Base-by-base conservation (phyloP, 148 eudicot genomes). In the Chenopodium suecicum region DNA sequence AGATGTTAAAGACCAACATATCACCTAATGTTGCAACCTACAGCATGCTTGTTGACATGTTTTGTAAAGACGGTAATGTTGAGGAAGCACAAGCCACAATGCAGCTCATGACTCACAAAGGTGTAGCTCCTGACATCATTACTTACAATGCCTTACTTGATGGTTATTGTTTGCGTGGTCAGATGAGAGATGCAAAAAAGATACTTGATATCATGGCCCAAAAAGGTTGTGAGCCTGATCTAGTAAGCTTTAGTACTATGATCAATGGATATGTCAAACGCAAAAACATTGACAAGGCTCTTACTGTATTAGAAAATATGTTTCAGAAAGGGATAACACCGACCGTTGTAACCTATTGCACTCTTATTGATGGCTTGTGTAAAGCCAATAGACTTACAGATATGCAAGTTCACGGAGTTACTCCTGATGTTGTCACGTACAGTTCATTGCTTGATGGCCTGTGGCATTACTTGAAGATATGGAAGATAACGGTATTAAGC, bases 151-250 rank as follows among this genome's bases (percentile, higher is more conserved):
- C 62, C 0, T 78, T 82, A 32, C 19, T 82, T 0, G 81, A 82
- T 77, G 84, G 84, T 7, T 82, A 60, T 78, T 82, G 84, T 62
- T 46, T 77, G 52, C 67, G 60, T 14, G 84, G 84, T 27, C 72
- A 71, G 47, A 41, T 82, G 76, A 58, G 37, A 2, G 44, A 58
- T 46, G 84, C 80, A 11, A 10, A 41, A 58, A 56, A 56, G 25
- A 14, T 82, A 3, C 12, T 77, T n/a, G 71, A 76, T 16, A 1
- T 77, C 2, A 76, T 82, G 80, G 19, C 32, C 31, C 6, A 34
- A 27, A 77, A 54, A 1, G 47, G 44, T 11, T 69, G 70, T 20
- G 25, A 32, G 8, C 84, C 84, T 23, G 16, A 77, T 70, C 12
- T 54, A 17, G 56, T 56, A n/a, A 82, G 44, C 19, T 82, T 50